Base-by-base conservation (phyloP, 2,329 filamentous ascomycete species). In the Zymoseptoria ardabiliae region DNA sequence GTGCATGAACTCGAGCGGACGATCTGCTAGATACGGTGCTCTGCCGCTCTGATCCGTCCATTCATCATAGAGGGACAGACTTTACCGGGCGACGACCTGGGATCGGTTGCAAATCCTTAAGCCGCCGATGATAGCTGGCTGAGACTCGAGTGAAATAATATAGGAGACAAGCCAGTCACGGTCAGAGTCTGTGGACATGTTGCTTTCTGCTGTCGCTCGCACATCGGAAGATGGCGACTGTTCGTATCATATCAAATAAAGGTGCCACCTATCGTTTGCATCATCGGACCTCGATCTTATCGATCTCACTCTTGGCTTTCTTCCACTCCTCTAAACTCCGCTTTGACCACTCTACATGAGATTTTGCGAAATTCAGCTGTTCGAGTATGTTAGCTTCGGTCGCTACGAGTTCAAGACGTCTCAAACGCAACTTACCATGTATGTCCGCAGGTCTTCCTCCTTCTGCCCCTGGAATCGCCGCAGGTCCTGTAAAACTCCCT, bases 391-490 rank as follows among this genome's bases (percentile, higher is more conserved):
- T 21, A 62, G 59, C 51, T 8, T 55, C 28, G 49, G 41, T 13
- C 35, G 35, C n/a, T 23, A 35, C 41, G 30, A 50, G 30, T 17
- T 30, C 35, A 22, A n/a, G 17, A 48, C 1, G 4, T 21, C 11
- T 7, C 6, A 10, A 17, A 19, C 13, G 20, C 62, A 25, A 76
- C 89, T 77, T 78, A 97, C 94, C 94, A 99, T 99, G 73, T 97
- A 97, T 63, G 90, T 85, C 71, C 86, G 87, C 69, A 99, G 74
- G 73, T 99, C 94, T 55, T 93, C 91, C 76, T 99, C 95, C 75
- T 99, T 99, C 76, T 97, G 92, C 60, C 81, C 81, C 75, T 99
- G 95, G 76, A 99, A 99, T 61, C 94, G 82, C 77, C 91, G 91
- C 61, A 99, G 78, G 72, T 99, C 94, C 69, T 89, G 88, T 67